These are phyloP conservation scores for Buddleja alternifolia DNA, from an alignment of 257 asterid species.

Conservation along the genomic window DNA sequence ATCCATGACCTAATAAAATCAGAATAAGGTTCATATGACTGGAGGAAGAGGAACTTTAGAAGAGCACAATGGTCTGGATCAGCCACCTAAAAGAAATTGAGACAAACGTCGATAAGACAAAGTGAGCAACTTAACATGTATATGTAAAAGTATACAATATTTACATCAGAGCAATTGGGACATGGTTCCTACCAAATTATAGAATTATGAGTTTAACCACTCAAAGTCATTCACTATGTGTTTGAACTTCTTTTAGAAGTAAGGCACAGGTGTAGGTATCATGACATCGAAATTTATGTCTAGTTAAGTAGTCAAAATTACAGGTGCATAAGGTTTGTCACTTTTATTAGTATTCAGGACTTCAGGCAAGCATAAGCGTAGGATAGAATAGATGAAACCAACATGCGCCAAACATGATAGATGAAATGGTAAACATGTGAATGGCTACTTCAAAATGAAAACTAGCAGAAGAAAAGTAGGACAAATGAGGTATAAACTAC, in stretches of 20 bases:
- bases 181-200: slow-evolving; percentile 18
- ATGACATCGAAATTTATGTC: slow-evolving; percentile 13
- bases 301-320: slow-evolving; percentile 16
- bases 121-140: slow-evolving; percentile 23
- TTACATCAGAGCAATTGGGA: slow-evolving; percentile 16
- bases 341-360: not conserved
- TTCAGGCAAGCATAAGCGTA: slow-evolving; percentile 14
- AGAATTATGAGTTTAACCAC: slow-evolving; percentile 20
- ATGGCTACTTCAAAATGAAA: slow-evolving; percentile 25
- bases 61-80: slow-evolving; percentile 81
- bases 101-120: slow-evolving; percentile 26
- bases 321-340: slow-evolving; percentile 12
- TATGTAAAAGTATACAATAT: slow-evolving; percentile 7
- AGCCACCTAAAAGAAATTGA: slow-evolving; percentile 61
- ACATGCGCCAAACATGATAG: slow-evolving; percentile 18
- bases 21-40: slow-evolving; percentile 85
- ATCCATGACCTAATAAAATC: slow-evolving; percentile 93
- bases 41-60: slow-evolving; percentile 86
- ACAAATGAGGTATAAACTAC: slow-evolving; percentile 24
- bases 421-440: slow-evolving; percentile 21
- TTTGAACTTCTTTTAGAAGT: slow-evolving; percentile 2
- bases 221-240: slow-evolving; percentile 19
- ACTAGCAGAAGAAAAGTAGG: slow-evolving; percentile 11
- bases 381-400: slow-evolving; percentile 8
- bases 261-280: not conserved